A percentile compares a stretch with the other conserved stretches of the same genome.
These are phyloP conservation scores for Leccinum arenicola DNA, from an alignment of 768 basidiomycete genomes.

Conservation along the genomic window DNA sequence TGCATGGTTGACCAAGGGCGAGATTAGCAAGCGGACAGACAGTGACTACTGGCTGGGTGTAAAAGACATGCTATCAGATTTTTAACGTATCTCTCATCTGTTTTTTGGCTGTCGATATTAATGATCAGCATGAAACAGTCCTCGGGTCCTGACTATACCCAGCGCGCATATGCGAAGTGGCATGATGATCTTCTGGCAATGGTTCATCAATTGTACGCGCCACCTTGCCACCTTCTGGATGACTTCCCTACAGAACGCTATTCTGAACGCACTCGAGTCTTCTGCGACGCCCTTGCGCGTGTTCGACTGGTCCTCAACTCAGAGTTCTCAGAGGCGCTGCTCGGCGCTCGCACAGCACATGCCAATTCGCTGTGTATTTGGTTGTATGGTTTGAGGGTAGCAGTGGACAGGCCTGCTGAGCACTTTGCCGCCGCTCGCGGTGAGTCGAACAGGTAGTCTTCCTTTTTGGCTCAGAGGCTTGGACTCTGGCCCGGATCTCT, in stretches of 20 bases:
- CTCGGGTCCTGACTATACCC: not conserved
- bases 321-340: not conserved
- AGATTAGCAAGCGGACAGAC: slow-evolving; percentile 72
- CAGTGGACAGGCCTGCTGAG: not conserved
- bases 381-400: too few species aligned
- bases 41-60: slow-evolving; percentile 71
- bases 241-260: too few species aligned
- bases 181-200: too few species aligned
- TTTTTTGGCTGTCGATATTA: not conserved
- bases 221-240: too few species aligned
- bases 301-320: too few species aligned
- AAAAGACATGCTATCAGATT: slow-evolving; percentile 79
- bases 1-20: slow-evolving; percentile 94
- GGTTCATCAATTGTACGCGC: too few species aligned
- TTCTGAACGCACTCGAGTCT: too few species aligned
- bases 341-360: not conserved
- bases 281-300: too few species aligned
- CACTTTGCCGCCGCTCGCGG: not conserved
- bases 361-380: not conserved
- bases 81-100: slow-evolving; percentile 20
- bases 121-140: not conserved
- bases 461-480: not conserved
- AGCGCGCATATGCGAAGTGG: too few species aligned
- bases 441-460: not conserved
- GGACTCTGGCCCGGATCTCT: not conserved